Percentiles rank a stretch among this genome's conserved stretches.
Evolutionary conservation across 371 early-diverging fungal genomes (phyloP).

Genomic region (Cladochytrium tenue): DNA sequence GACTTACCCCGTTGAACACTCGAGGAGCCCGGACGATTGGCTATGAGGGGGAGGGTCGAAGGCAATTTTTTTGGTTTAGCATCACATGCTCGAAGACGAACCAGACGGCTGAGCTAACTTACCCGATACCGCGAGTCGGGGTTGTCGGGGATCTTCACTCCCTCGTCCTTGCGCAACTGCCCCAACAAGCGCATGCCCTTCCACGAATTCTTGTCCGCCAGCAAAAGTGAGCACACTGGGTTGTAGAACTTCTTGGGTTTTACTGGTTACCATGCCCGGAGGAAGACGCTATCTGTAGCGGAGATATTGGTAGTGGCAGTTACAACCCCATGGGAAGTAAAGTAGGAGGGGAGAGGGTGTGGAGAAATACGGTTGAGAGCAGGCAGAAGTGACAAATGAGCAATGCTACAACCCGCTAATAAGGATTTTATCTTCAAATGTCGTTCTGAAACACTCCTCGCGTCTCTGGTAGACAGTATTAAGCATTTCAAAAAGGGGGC

Average conservation of each 20-base stretch:
- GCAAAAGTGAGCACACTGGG: constrained; percentile 86
- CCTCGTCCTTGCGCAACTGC: constrained; percentile 80
- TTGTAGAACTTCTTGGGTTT: constrained; percentile 92
- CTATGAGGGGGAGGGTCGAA: constrained; percentile 29
- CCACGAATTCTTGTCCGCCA: constrained; percentile 66
- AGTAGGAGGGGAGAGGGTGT: too few species aligned
- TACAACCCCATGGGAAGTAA: constrained; percentile 10
- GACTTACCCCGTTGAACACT: constrained; percentile 68
- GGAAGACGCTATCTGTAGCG: constrained; percentile 89
- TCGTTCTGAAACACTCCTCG: constrained; percentile 96
- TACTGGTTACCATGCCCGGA: constrained; percentile 96
- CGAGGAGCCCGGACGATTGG: constrained; percentile 78
- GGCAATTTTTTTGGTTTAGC: too few species aligned
- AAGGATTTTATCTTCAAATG: constrained; percentile 97
- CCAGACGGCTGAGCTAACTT: too few species aligned
- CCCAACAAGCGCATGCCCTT: constrained; percentile 88
- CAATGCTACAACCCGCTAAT: too few species aligned
- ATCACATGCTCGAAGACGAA: too few species aligned
- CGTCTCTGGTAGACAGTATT: too few species aligned
- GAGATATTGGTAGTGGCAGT: constrained; percentile 1
- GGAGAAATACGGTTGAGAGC: too few species aligned
- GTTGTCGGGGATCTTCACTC: constrained; percentile 68
- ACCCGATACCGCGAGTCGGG: constrained; percentile 82
- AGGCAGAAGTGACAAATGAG: too few species aligned
- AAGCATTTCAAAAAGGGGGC: too few species aligned